phyloP scores from a whole-genome alignment of 139 green algal genomes.

The Eudorina sp. region DNA sequence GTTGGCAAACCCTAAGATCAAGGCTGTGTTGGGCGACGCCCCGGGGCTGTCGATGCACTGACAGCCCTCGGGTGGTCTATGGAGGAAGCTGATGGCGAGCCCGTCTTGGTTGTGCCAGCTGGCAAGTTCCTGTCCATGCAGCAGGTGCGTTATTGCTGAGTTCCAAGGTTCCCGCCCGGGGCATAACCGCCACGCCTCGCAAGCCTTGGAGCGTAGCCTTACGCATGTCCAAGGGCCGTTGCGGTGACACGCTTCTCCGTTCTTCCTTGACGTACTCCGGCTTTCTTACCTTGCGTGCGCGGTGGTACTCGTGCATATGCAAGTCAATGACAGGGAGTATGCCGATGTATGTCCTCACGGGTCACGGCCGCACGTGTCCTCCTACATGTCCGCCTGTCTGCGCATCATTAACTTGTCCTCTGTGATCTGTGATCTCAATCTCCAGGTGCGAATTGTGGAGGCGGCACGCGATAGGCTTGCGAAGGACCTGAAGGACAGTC shows the following conservation, averaged over 20 bases:
- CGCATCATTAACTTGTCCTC: background rate
- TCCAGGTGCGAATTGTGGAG: conserved; percentile 59
- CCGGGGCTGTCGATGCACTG: conserved; percentile 46
- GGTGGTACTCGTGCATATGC: background rate
- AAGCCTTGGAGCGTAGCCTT: background rate
- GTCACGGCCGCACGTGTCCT: background rate
- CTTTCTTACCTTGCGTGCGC: too few relatives aligned
- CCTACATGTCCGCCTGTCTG: background rate
- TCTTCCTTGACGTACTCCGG: too few relatives aligned
- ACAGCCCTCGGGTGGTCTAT: conserved; percentile 52
- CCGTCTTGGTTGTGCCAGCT: conserved; percentile 43
- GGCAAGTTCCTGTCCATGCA: conserved; percentile 61
- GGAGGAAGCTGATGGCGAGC: conserved; percentile 47
- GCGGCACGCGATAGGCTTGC: conserved; percentile 50
- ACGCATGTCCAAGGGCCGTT: background rate
- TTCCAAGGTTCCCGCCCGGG: too few relatives aligned
- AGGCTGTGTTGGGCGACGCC: conserved; percentile 16
- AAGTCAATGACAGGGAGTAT: background rate
- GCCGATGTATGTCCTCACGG: too few relatives aligned
- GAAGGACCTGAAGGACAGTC: conserved; percentile 45
- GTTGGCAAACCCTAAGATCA: conserved; percentile 33
- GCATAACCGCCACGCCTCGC: background rate
- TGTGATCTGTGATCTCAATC: too few relatives aligned
- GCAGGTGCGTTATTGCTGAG: too few relatives aligned
- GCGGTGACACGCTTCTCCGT: too few relatives aligned